A percentile compares a stretch with the other conserved stretches of the same genome.
Evolutionary conservation across 2,329 filamentous ascomycete genomes (phyloP).

Genomic region (Lecanicillium sp.): DNA sequence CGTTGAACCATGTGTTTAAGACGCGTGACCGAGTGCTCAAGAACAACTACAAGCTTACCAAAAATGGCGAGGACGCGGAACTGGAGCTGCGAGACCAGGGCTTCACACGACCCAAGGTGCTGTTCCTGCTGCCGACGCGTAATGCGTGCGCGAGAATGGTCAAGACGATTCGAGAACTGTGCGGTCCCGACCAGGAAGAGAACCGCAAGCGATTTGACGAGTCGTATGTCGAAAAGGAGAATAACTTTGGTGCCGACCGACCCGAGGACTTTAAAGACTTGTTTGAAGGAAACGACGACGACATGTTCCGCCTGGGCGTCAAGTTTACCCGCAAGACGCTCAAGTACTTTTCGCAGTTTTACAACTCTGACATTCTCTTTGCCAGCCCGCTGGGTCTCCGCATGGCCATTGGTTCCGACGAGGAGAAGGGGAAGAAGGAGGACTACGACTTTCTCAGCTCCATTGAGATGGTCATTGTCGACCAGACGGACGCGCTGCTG

Average conservation of each 20-base stretch:
- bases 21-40: conserved; percentile 88
- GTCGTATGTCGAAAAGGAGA: conserved; percentile 61
- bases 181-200: conserved; percentile 83
- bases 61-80: conserved; percentile 54
- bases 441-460: conserved; percentile 92
- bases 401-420: conserved; percentile 80
- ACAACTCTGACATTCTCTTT: conserved; percentile 91
- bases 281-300: conserved; percentile 92
- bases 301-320: conserved; percentile 92
- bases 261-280: conserved; percentile 82
- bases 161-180: conserved; percentile 67
- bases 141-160: conserved; percentile 76
- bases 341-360: conserved; percentile 92
- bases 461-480: conserved; percentile 81
- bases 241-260: conserved; percentile 61
- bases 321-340: conserved; percentile 96
- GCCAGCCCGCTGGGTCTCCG: conserved; percentile 84
- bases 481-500: conserved; percentile 85
- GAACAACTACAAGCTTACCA: conserved; percentile 74
- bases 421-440: conserved; percentile 43
- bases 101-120: conserved; percentile 87
- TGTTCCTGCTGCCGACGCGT: conserved; percentile 83
- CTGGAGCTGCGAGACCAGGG: conserved; percentile 84
- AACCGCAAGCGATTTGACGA: conserved; percentile 91
- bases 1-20: conserved; percentile 87